phyloP scores from a whole-genome alignment of 257 asterid genomes.

The Handroanthus guayacan region DNA sequence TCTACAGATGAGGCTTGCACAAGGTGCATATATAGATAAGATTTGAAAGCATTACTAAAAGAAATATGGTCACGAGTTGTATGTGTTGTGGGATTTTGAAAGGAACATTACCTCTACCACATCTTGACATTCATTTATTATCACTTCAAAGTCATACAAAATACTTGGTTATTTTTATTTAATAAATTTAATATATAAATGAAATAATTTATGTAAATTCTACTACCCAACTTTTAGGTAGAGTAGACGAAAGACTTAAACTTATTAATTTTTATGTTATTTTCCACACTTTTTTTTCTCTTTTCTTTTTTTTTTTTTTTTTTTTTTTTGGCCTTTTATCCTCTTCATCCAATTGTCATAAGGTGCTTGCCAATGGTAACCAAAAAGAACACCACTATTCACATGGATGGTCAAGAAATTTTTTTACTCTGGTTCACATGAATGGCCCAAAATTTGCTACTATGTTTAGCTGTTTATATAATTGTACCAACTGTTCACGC shows the following conservation, averaged over 20 bases:
- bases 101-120: slow-evolving; percentile 29
- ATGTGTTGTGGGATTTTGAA: slow-evolving; percentile 30
- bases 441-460: slow-evolving; percentile 31
- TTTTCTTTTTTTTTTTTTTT: too few species aligned
- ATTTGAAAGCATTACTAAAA: slow-evolving; percentile 2
- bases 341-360: slow-evolving; percentile 33
- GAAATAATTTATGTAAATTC: too few species aligned
- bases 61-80: slow-evolving; percentile 40
- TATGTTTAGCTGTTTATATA: too few species aligned
- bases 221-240: too few species aligned
- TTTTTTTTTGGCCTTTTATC: slow-evolving; percentile 10
- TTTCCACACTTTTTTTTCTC: too few species aligned
- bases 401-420: slow-evolving; percentile 34
- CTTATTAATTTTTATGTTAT: neutral
- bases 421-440: slow-evolving; percentile 35
- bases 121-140: neutral
- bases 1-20: neutral
- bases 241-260: neutral
- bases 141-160: neutral
- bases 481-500: too few species aligned
- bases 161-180: too few species aligned
- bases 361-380: slow-evolving; percentile 35
- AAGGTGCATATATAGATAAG: neutral
- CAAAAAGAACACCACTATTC: slow-evolving; percentile 36
- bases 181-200: too few species aligned